Evolutionary conservation across 805 yeast genomes (phyloP).

Genomic region (Saccharomycopsis fibuligera): DNA sequence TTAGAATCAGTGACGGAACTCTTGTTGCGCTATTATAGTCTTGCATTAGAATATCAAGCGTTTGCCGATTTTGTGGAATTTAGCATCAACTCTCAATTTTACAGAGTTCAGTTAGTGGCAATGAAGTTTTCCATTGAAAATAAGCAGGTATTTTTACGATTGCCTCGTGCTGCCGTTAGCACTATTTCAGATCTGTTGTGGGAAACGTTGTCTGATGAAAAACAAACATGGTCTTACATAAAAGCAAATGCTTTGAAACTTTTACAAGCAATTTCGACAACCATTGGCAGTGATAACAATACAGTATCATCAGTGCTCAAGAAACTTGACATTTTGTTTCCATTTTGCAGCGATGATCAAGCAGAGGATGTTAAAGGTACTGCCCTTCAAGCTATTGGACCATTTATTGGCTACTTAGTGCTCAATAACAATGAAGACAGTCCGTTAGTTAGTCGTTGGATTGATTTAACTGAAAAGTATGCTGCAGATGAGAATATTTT

Average conservation of each 20-base stretch:
- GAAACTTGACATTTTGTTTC: conserved; percentile 28
- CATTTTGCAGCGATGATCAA: conserved; percentile 27
- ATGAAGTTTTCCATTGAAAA: conserved; percentile 29
- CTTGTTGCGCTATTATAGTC: conserved; percentile 25
- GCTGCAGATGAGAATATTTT: conserved; percentile 32
- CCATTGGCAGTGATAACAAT: conserved; percentile 22
- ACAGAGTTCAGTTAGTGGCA: conserved; percentile 41
- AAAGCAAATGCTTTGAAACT: conserved; percentile 36
- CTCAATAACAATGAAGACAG: conserved; percentile 7
- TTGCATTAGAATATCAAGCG: conserved; percentile 21
- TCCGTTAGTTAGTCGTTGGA: conserved; percentile 26
- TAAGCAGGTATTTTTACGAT: background rate
- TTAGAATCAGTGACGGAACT: conserved; percentile 30
- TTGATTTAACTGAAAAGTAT: conserved; percentile 26
- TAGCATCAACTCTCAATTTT: conserved; percentile 34
- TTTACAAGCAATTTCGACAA: conserved; percentile 25
- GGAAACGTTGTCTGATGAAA: conserved; percentile 25
- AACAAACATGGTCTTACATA: conserved; percentile 36
- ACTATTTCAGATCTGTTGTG: conserved; percentile 22
- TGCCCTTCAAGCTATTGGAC: conserved; percentile 48
- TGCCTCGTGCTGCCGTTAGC: background rate
- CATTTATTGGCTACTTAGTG: conserved; percentile 28
- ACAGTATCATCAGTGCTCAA: conserved; percentile 7
- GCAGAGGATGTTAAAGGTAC: conserved; percentile 44
- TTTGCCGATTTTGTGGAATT: conserved; percentile 28